phyloP scores from a whole-genome alignment of 2,329 filamentous ascomycete species.

The Aphanoascus verrucosus region DNA sequence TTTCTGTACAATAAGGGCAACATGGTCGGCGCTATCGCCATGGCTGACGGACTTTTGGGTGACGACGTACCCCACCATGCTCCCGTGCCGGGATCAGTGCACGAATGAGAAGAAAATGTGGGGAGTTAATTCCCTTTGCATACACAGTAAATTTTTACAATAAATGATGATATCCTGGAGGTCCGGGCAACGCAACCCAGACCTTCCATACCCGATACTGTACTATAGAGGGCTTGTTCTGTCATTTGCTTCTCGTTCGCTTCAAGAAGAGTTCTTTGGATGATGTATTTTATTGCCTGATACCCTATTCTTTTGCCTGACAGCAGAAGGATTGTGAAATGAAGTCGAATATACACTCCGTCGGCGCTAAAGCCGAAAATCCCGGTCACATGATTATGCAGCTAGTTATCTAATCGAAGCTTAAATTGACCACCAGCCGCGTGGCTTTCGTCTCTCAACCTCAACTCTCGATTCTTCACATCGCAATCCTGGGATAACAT shows the following conservation, averaged over 20 bases:
- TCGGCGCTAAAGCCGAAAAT: neutral
- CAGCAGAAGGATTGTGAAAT: neutral
- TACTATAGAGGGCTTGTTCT: too few relatives aligned
- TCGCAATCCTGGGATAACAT: neutral
- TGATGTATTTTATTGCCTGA: too few relatives aligned
- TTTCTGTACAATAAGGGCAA: constrained; percentile 94
- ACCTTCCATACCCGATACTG: too few relatives aligned
- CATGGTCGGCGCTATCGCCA: constrained; percentile 72
- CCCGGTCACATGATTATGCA: neutral
- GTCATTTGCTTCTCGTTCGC: too few relatives aligned
- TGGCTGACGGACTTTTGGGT: constrained; percentile 48
- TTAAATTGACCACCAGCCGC: neutral
- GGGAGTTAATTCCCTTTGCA: neutral
- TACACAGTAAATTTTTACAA: too few relatives aligned
- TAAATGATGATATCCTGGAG: too few relatives aligned
- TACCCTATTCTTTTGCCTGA: too few relatives aligned
- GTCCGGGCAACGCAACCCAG: too few relatives aligned
- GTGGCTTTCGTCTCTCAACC: neutral
- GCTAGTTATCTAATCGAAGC: neutral
- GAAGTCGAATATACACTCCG: neutral
- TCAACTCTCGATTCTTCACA: neutral
- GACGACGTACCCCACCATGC: constrained; percentile 5
- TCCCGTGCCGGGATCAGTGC: neutral
- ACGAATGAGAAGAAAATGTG: neutral
- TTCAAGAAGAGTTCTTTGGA: too few relatives aligned